A percentile compares a stretch with the other conserved stretches of the same genome.
These are phyloP conservation scores for Chytriomyces hyalinus DNA, from an alignment of 192 early-diverging fungal species.

Conservation along the genomic window DNA sequence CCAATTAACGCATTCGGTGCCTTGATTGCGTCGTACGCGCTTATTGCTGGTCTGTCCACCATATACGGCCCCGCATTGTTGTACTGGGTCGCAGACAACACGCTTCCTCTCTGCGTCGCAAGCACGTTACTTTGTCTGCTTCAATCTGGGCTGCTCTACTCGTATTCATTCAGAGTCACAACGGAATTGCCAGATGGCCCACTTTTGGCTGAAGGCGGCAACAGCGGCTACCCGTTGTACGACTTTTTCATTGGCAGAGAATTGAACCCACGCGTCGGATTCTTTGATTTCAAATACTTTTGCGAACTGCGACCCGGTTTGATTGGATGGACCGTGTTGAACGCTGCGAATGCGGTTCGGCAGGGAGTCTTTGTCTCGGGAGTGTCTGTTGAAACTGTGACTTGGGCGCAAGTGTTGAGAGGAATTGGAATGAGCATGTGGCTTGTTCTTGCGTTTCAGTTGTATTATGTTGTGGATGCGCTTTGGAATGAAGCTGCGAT, in stretches of 20 bases:
- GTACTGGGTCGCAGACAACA: slow-evolving; percentile 84
- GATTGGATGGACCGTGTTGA: slow-evolving; percentile 87
- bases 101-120: slow-evolving; percentile 71
- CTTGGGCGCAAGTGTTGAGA: neutral
- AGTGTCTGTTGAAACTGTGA: neutral
- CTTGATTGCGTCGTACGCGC: slow-evolving; percentile 50
- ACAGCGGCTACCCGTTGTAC: slow-evolving; percentile 89
- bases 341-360: slow-evolving; percentile 75
- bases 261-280: slow-evolving; percentile 82
- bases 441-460: slow-evolving; percentile 77
- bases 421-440: slow-evolving; percentile 76
- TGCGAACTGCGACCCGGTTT: slow-evolving; percentile 92
- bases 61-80: slow-evolving; percentile 66
- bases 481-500: slow-evolving; percentile 80
- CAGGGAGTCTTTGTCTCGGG: slow-evolving; percentile 54
- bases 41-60: slow-evolving; percentile 45
- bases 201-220: slow-evolving; percentile 82
- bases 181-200: slow-evolving; percentile 14
- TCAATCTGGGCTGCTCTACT: slow-evolving; percentile 67
- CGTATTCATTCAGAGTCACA: slow-evolving; percentile 71
- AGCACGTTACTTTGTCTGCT: slow-evolving; percentile 64
- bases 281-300: slow-evolving; percentile 92
- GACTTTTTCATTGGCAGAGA: slow-evolving; percentile 97
- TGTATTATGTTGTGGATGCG: slow-evolving; percentile 86
- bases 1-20: slow-evolving; percentile 71